Percentiles rank a stretch among this genome's conserved stretches.
These are phyloP conservation scores for Cenchrus fungigraminus DNA, from an alignment of 176 grass and related monocot genomes.

Conservation along the genomic window DNA sequence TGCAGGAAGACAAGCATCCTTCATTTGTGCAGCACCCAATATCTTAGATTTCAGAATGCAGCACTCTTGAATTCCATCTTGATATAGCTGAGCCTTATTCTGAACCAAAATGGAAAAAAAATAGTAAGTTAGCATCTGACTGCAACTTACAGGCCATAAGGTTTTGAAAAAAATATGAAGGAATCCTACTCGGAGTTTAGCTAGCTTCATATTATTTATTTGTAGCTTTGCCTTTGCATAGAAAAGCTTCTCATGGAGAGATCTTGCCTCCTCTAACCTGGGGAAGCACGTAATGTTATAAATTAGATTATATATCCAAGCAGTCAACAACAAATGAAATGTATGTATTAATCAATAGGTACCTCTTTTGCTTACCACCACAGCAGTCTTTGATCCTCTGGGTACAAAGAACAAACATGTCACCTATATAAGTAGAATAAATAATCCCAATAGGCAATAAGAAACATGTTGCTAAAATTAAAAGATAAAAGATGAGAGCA, in stretches of 20 bases:
- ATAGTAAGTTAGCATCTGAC: constrained; percentile 37
- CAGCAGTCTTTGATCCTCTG: constrained; percentile 62
- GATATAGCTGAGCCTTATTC: constrained; percentile 52
- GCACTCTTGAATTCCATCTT: constrained; percentile 60
- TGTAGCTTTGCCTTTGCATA: constrained; percentile 73
- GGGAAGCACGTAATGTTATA: constrained; percentile 17
- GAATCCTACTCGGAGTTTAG: constrained; percentile 64
- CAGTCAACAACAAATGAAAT: not conserved
- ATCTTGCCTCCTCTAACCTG: constrained; percentile 69
- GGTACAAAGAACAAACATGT: constrained; percentile 47
- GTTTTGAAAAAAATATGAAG: constrained; percentile 1
- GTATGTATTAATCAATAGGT: constrained; percentile 29
- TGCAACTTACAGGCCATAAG: constrained; percentile 33
- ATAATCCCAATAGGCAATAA: constrained; percentile 33
- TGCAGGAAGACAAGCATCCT: constrained; percentile 32
- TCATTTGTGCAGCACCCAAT: constrained; percentile 48
- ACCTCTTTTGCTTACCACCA: constrained; percentile 60
- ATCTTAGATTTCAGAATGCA: constrained; percentile 72
- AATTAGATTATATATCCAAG: not conserved
- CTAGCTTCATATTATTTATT: constrained; percentile 72
- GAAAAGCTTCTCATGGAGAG: constrained; percentile 70
- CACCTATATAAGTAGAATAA: constrained; percentile 14
- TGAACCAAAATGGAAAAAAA: constrained; percentile 49
- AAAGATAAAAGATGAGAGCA: constrained; percentile 41
- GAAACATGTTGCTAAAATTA: constrained; percentile 23